phyloP scores from a whole-genome alignment of 345 rosid genomes.

The Carallia pectinifolia region DNA sequence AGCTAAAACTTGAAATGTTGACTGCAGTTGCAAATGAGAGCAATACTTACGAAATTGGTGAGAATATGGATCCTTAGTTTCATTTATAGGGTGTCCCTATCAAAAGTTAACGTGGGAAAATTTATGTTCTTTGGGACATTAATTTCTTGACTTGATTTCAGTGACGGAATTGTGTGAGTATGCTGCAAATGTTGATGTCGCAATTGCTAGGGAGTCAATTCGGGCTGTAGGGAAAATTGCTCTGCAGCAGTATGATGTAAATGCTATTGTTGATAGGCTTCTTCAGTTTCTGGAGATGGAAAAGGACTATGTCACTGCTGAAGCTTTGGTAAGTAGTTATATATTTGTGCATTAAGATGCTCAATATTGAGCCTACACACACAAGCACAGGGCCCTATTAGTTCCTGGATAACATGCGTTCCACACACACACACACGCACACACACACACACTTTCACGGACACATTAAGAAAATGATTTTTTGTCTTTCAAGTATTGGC shows the following conservation, averaged over 20 bases:
- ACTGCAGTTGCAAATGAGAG: constrained; percentile 98
- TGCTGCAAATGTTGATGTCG: constrained; percentile 97
- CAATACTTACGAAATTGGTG: constrained; percentile 97
- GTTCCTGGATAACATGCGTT: constrained; percentile 5
- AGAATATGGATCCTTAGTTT: constrained; percentile 24
- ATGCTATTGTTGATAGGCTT: constrained; percentile 99
- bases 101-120: constrained; percentile 16
- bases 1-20: constrained; percentile 98
- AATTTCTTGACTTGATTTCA: constrained; percentile 38
- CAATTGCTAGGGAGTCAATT: constrained; percentile 94
- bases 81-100: constrained; percentile 1
- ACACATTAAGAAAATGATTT: not conserved
- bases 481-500: not conserved
- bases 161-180: constrained; percentile 97
- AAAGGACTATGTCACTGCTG: constrained; percentile 98
- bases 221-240: constrained; percentile 99
- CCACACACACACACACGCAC: not conserved
- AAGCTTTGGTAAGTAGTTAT: constrained; percentile 67
- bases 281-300: constrained; percentile 99
- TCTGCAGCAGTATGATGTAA: constrained; percentile 96
- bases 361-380: constrained; percentile 9
- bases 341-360: constrained; percentile 3
- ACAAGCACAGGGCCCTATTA: not conserved
- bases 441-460: not conserved
- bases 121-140: constrained; percentile 19